Percentiles rank a stretch among this genome's conserved stretches.
These are phyloP conservation scores for Gaeumannomyces sp. DNA, from an alignment of 2,329 filamentous ascomycete genomes.

Conservation along the genomic window DNA sequence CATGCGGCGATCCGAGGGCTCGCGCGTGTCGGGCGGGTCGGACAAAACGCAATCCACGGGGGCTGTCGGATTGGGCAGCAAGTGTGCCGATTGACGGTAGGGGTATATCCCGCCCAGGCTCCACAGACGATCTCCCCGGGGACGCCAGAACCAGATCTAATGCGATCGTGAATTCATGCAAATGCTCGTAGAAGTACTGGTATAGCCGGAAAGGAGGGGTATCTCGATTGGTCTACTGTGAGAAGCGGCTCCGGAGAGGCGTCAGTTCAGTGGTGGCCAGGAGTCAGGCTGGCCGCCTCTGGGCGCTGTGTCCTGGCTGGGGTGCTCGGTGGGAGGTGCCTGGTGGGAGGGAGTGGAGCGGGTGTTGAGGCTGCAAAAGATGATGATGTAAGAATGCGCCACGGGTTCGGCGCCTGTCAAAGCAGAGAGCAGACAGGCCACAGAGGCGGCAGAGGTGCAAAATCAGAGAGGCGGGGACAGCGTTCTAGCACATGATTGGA, in stretches of 20 bases:
- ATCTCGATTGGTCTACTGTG: constrained; percentile 11
- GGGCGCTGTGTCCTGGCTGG: not conserved
- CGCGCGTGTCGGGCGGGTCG: not conserved
- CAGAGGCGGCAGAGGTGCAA: not conserved
- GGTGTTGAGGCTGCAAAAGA: not conserved
- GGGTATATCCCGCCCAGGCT: constrained; percentile 6
- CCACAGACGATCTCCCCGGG: constrained; percentile 5
- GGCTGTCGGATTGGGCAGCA: not conserved
- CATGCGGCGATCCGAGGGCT: constrained; percentile 7
- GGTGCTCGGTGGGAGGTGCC: not conserved
- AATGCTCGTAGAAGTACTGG: constrained; percentile 22
- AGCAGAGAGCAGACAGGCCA: not conserved
- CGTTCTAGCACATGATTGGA: not conserved
- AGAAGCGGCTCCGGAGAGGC: not conserved
- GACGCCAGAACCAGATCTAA: not conserved
- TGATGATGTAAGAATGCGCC: constrained; percentile 8
- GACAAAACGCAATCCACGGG: constrained; percentile 5
- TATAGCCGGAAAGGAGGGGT: constrained; percentile 7
- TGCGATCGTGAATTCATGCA: constrained; percentile 3
- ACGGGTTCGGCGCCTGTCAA: not conserved
- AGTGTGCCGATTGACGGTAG: constrained; percentile 3
- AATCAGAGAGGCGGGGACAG: not conserved
- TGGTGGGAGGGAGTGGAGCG: not conserved
- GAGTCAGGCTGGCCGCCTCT: constrained; percentile 1
- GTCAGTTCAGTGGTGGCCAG: not conserved